Conservation (phyloP, 1,284 basidiomycete species). For the Cutaneotrichosporon sp. region DNA sequence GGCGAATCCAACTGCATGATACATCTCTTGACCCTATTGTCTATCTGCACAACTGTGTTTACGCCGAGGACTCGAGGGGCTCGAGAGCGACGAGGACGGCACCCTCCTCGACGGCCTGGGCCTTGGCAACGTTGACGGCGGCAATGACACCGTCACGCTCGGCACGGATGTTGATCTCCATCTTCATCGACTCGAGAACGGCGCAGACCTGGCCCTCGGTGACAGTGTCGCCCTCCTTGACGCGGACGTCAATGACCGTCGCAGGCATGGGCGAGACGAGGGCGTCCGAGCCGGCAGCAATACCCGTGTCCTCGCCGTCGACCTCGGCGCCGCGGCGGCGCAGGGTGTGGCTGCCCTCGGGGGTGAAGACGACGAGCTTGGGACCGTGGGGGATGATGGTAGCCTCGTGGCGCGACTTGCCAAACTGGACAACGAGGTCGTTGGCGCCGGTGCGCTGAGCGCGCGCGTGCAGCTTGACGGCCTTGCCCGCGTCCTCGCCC, state of each 20-base stretch:
- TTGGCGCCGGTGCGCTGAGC: conserved; percentile 17
- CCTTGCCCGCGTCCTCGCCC: conserved; percentile 10
- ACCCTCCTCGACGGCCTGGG: conserved; percentile 85
- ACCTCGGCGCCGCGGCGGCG: conserved; percentile 19
- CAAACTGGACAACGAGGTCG: conserved; percentile 31
- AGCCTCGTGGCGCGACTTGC: conserved; percentile 13
- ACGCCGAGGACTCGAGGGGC: conserved; percentile 4
- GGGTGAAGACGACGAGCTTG: conserved; percentile 39
- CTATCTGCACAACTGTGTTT: too few relatives aligned
- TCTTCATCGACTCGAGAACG: conserved; percentile 93
- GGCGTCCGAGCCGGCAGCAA: conserved; percentile 16
- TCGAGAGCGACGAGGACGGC: conserved; percentile 61
- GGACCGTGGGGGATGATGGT: conserved; percentile 34
- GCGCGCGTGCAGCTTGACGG: conserved; percentile 9
- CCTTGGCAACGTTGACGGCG: conserved; percentile 67
- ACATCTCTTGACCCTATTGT: too few relatives aligned
- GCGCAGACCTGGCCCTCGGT: conserved; percentile 72
- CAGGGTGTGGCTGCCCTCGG: conserved; percentile 26
- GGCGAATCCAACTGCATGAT: too few relatives aligned
- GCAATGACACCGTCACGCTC: conserved; percentile 62
- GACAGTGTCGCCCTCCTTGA: conserved; percentile 68
- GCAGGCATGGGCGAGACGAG: conserved; percentile 73
- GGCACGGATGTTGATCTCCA: conserved; percentile 77
- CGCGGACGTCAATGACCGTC: conserved; percentile 76
- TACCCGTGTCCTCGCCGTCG: conserved; percentile 17